Percentiles rank a stretch among this genome's conserved stretches.
phyloP scores from a whole-genome alignment of 2,329 filamentous ascomycete species.

The Chrysoporthe cubensis region DNA sequence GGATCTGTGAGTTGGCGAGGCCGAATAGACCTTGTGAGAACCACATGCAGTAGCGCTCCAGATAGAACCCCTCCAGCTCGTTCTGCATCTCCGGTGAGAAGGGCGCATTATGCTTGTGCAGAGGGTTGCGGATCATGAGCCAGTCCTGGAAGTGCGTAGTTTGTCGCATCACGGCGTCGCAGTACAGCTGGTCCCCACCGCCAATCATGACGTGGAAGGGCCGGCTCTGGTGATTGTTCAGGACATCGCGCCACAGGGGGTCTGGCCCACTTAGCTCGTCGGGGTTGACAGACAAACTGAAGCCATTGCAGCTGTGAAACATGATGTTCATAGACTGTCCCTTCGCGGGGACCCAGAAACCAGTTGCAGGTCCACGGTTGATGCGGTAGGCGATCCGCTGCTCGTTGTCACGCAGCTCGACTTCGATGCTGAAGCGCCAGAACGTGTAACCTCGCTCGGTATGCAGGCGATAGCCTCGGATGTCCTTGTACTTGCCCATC shows the following conservation, averaged over 20 bases:
- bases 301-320: conserved; percentile 98
- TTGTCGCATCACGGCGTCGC: conserved; percentile 79
- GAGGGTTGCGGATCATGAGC: conserved; percentile 78
- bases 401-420: conserved; percentile 79
- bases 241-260: conserved; percentile 93
- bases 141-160: conserved; percentile 80
- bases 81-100: conserved; percentile 84
- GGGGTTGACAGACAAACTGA: conserved; percentile 78
- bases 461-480: conserved; percentile 81
- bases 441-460: conserved; percentile 88
- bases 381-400: conserved; percentile 93
- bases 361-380: conserved; percentile 84
- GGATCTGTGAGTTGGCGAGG: conserved; percentile 92
- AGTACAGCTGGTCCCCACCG: conserved; percentile 96
- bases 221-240: conserved; percentile 86
- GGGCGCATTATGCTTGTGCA: conserved; percentile 76
- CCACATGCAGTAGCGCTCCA: conserved; percentile 89
- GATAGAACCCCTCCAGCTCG: conserved; percentile 86
- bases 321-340: conserved; percentile 96
- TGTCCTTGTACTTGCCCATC: conserved; percentile 78
- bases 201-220: conserved; percentile 99
- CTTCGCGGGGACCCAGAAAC: conserved; percentile 90
- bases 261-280: conserved; percentile 88
- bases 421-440: conserved; percentile 95
- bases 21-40: conserved; percentile 94